Evolutionary conservation across 2,329 filamentous ascomycete genomes (phyloP).

Genomic region (Alternaria sp.): DNA sequence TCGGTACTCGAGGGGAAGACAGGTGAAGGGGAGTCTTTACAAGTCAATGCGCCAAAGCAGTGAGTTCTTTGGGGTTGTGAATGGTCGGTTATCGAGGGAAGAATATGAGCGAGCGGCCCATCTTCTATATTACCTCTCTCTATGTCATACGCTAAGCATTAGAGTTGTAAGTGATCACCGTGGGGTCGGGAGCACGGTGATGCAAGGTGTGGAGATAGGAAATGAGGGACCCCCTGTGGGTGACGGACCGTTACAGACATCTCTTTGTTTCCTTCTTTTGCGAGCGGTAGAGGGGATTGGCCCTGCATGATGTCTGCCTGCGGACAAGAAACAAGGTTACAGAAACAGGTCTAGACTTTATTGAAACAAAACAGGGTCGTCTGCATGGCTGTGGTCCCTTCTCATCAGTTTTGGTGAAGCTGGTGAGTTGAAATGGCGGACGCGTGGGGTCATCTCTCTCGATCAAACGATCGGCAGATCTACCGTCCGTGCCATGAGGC

Average conservation of each 20-base stretch:
- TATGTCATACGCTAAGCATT: background rate
- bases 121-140: constrained; percentile 2
- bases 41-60: background rate
- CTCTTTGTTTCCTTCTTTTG: constrained; percentile 2
- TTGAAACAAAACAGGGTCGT: background rate
- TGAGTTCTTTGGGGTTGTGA: background rate
- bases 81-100: background rate
- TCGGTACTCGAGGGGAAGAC: background rate
- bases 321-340: background rate
- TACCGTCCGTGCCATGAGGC: background rate
- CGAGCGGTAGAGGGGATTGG: background rate
- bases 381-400: constrained; percentile 2
- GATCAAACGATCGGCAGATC: constrained; percentile 6
- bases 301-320: background rate
- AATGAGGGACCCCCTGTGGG: constrained; percentile 1
- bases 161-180: background rate
- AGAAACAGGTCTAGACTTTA: background rate
- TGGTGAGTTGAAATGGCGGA: constrained; percentile 14
- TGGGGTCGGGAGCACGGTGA: background rate
- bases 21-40: background rate
- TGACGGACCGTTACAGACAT: constrained; percentile 5
- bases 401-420: background rate
- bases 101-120: background rate
- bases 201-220: background rate
- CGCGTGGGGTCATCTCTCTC: constrained; percentile 17